Evolutionary conservation across 768 basidiomycete genomes (phyloP).

Genomic region (Sporobolomyces pararoseus): DNA sequence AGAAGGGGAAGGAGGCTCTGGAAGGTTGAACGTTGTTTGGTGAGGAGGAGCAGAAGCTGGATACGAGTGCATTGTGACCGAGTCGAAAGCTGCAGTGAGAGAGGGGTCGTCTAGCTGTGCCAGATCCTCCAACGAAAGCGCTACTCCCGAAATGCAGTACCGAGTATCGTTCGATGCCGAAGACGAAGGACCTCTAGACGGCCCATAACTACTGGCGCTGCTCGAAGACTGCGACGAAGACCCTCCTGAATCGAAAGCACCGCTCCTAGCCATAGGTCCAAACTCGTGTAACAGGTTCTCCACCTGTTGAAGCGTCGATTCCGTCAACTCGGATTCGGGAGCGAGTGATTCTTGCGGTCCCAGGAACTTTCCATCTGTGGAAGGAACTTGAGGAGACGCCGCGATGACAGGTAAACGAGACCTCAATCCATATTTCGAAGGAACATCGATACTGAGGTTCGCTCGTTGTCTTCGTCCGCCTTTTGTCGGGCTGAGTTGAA

Average conservation of each 20-base stretch:
- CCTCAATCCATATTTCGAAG: neutral
- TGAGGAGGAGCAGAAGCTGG: conserved; percentile 30
- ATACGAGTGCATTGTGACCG: neutral
- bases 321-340: conserved; percentile 1
- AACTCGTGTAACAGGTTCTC: conserved; percentile 29
- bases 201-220: neutral
- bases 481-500: conserved; percentile 17
- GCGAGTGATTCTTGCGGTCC: too few species aligned
- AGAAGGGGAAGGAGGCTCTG: neutral
- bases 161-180: conserved; percentile 10
- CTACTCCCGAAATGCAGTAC: conserved; percentile 29
- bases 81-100: conserved; percentile 14
- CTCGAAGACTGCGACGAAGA: neutral
- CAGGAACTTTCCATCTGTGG: neutral
- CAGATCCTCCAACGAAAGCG: conserved; percentile 29
- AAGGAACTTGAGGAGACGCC: conserved; percentile 12
- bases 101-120: conserved; percentile 20
- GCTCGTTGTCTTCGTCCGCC: neutral
- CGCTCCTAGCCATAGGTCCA: conserved; percentile 13
- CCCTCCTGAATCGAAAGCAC: neutral
- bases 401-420: conserved; percentile 14
- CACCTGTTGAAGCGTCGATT: conserved; percentile 23
- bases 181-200: neutral
- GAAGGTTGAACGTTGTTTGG: conserved; percentile 25
- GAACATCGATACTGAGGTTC: conserved; percentile 22